A percentile compares a stretch with the other conserved stretches of the same genome.
phyloP scores from a whole-genome alignment of 495 filamentous ascomycete genomes.

The Glutinoglossum americanum region DNA sequence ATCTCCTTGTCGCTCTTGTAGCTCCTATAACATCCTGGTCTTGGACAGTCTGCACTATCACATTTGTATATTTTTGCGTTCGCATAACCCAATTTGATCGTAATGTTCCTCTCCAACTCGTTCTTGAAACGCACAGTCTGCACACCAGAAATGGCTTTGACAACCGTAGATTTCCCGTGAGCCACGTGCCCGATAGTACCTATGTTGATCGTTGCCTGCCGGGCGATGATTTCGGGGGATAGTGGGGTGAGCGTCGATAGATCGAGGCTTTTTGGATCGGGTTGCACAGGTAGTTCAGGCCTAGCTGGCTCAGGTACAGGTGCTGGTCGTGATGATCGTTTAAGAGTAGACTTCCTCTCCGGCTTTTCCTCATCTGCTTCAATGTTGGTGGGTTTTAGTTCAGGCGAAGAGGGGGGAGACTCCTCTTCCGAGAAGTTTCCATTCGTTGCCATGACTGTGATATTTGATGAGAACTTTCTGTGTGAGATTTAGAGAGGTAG shows the following conservation, averaged over 20 bases:
- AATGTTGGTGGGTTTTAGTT: conserved; percentile 32
- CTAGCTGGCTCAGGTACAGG: conserved; percentile 37
- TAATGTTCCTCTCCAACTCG: conserved; percentile 95
- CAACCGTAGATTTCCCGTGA: conserved; percentile 94
- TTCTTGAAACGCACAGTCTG: conserved; percentile 99
- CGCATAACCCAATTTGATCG: conserved; percentile 97
- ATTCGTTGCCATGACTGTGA: conserved; percentile 1
- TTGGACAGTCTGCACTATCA: conserved; percentile 70
- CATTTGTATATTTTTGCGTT: conserved; percentile 99
- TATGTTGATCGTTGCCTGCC: conserved; percentile 98
- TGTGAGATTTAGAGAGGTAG: background rate
- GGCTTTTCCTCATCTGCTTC: conserved; percentile 40
- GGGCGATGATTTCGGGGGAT: conserved; percentile 86
- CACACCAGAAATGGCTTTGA: conserved; percentile 96
- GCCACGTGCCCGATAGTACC: conserved; percentile 97
- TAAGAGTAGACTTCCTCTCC: conserved; percentile 47
- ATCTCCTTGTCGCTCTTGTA: conserved; percentile 98
- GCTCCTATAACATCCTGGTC: conserved; percentile 88
- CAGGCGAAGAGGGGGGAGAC: conserved; percentile 6
- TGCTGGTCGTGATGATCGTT: conserved; percentile 31
- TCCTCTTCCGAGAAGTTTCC: conserved; percentile 4
- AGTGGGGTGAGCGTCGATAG: conserved; percentile 56
- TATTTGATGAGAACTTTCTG: background rate
- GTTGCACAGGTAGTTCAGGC: conserved; percentile 50
- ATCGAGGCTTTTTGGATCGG: conserved; percentile 69